Evolutionary conservation across 139 green algal species (phyloP).

Genomic region (Zygnema cylindricum): DNA sequence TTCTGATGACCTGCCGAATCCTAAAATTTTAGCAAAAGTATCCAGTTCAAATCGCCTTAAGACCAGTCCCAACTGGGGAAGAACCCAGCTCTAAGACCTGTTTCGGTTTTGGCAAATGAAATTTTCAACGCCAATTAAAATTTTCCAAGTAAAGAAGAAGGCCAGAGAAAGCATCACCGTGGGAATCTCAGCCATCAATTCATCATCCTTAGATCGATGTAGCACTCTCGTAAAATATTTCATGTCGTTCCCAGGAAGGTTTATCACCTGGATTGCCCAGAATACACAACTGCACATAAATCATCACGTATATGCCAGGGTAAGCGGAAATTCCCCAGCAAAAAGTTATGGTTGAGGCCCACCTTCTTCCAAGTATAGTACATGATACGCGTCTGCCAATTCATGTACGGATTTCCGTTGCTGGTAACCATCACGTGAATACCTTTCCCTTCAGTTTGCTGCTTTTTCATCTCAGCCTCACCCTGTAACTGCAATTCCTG

Average conservation of each 20-base stretch:
- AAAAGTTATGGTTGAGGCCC: no score
- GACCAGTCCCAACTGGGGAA: no score
- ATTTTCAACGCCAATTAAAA: no score
- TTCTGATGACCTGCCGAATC: no score
- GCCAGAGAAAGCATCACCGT: no score
- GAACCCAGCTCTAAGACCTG: no score
- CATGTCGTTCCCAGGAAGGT: conserved; percentile 49
- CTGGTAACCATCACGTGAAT: conserved; percentile 86
- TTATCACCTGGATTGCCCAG: conserved; percentile 61
- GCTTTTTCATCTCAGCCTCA: background rate
- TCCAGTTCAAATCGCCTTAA: no score
- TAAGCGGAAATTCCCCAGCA: no score
- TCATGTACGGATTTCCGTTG: conserved; percentile 87
- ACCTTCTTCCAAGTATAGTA: conserved; percentile 83
- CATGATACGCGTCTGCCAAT: conserved; percentile 90
- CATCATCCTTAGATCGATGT: conserved; percentile 64
- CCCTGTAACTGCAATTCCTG: background rate
- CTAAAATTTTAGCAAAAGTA: no score
- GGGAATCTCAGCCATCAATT: conserved; percentile 62
- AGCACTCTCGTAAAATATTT: conserved; percentile 64
- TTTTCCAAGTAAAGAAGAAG: no score
- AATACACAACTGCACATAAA: background rate
- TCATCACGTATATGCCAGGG: background rate
- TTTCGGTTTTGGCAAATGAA: no score
- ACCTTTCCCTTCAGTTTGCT: background rate